These are phyloP conservation scores for Cornus suecica DNA, from an alignment of 148 eudicot genomes.

Conservation along the genomic window DNA sequence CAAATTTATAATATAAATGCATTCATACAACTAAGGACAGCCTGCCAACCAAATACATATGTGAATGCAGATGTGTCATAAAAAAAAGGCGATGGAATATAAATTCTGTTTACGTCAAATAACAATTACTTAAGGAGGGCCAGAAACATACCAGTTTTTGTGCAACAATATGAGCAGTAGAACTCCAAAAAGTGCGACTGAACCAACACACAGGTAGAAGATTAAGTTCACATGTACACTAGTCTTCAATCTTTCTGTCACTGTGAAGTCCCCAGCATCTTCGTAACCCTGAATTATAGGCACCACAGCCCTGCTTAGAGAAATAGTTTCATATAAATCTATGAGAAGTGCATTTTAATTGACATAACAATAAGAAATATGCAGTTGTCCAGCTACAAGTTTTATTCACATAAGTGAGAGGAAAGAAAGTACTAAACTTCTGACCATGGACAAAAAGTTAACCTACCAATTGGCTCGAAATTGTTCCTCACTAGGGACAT, in stretches of 20 bases:
- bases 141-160: conserved; percentile 46
- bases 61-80: too few relatives aligned
- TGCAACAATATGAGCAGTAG: conserved; percentile 57
- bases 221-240: conserved; percentile 78
- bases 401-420: neutral
- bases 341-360: conserved; percentile 37
- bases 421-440: neutral
- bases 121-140: conserved; percentile 12
- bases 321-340: conserved; percentile 41
- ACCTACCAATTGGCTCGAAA: neutral
- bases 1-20: too few relatives aligned
- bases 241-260: conserved; percentile 74
- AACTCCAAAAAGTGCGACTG: conserved; percentile 73
- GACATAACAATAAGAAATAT: conserved; percentile 1
- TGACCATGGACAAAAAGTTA: neutral
- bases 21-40: too few relatives aligned
- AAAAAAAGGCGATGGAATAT: too few relatives aligned
- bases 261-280: conserved; percentile 96
- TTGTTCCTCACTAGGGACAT: too few relatives aligned
- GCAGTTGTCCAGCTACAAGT: neutral
- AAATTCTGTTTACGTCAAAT: too few relatives aligned
- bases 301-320: conserved; percentile 96
- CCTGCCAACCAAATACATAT: too few relatives aligned
- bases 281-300: conserved; percentile 98
- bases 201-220: conserved; percentile 66